Base-by-base conservation (phyloP, 345 rosid species). In the Eucalyptus erythrocorys region DNA sequence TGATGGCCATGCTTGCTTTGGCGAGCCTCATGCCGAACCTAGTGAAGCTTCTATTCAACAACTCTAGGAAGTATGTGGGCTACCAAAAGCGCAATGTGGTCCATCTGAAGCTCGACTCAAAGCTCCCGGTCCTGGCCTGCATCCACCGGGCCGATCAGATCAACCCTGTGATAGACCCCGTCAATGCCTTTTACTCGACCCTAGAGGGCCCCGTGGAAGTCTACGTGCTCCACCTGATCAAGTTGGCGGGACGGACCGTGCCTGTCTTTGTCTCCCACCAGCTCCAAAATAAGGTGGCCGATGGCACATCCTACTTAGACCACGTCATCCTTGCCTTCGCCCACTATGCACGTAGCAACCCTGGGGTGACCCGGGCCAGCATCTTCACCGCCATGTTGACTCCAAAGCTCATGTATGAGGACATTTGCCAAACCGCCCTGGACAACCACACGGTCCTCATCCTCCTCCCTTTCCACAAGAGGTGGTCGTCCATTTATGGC, bases 391-490 rank as follows among this genome's bases (percentile, higher is more conserved):
- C 93, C 59, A 85, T 91, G 68, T 94, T 95, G 45, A 89, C 91
- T 8, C 90, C 91, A 4, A 89, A 90, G 40, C 85, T 94, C 19
- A 95, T 94, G 98, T 92, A 94, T 10, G 95, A 95, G 48, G 98
- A 95, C 76, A 90, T 94, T 1, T 91, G 96, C 88, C 88, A 90
- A 50, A 95, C 94, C 40, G 94, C 94, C 5, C 88, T 94, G 30
- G 94, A 94, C 89, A 92, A 91, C 57, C 86, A 53, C 4, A 88
- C 94, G 6, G 91, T 93, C 21, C 88, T 96, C 45, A 92, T 96
- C 22, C 59, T 96, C 37, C 93, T 94, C 59, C 98, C 97, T 7
- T 94, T 95, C 84, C 97, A 95, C 48, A 79, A 90, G 21, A 94
- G 55, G 79, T 93, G 97, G 96, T 90, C 91, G 2, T 85, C 86